Conservation (phyloP, 495 filamentous ascomycete genomes). For the Aspergillus sclerotioniger region DNA sequence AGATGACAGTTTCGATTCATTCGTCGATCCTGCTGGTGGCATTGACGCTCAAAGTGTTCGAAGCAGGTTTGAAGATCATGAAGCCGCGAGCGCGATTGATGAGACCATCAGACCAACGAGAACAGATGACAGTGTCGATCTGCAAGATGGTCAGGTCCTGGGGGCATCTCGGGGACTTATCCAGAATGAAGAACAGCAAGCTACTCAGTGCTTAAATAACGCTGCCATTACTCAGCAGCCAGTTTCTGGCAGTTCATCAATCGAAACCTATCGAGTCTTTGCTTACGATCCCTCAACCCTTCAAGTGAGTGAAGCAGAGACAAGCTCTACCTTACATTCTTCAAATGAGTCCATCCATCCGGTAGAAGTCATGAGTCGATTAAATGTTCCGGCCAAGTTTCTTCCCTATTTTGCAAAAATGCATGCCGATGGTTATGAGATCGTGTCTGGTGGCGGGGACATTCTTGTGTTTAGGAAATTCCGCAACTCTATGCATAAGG, state of each 20-base stretch:
- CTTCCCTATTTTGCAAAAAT: conserved; percentile 65
- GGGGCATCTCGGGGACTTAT: neutral
- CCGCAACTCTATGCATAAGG: conserved; percentile 20
- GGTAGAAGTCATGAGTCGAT: conserved; percentile 61
- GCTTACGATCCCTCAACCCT: conserved; percentile 68
- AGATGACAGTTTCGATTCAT: conserved; percentile 28
- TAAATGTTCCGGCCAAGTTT: conserved; percentile 70
- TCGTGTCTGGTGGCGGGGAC: conserved; percentile 66
- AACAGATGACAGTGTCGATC: neutral
- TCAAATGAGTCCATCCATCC: conserved; percentile 47
- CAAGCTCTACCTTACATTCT: conserved; percentile 52
- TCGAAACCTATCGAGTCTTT: conserved; percentile 65
- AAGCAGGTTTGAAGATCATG: neutral
- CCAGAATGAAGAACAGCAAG: neutral
- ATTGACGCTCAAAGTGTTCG: conserved; percentile 10
- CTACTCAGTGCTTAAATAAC: neutral
- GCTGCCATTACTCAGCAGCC: neutral
- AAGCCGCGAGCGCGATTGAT: neutral
- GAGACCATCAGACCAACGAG: neutral
- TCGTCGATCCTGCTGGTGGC: conserved; percentile 21
- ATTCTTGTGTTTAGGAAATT: conserved; percentile 71
- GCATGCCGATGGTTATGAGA: conserved; percentile 67
- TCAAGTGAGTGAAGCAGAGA: conserved; percentile 58
- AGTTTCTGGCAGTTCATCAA: neutral
- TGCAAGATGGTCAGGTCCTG: neutral